These are phyloP conservation scores for Colletotrichum sidae DNA, from an alignment of 2,329 filamentous ascomycete species.

Conservation along the genomic window DNA sequence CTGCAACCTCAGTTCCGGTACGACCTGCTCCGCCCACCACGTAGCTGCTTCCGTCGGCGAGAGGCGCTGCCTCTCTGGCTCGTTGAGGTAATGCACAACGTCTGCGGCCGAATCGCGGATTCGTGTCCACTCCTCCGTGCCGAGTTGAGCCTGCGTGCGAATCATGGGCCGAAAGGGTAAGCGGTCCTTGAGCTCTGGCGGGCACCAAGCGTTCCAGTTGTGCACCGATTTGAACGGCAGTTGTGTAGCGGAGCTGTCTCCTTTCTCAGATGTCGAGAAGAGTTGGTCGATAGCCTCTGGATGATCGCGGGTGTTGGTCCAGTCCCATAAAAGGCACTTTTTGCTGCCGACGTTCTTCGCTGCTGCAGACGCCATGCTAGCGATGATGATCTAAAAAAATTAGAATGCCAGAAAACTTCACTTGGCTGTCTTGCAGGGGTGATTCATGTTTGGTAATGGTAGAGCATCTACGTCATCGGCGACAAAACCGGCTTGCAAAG, in stretches of 20 bases:
- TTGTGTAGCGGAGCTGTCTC: slow-evolving; percentile 5
- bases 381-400: neutral
- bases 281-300: slow-evolving; percentile 50
- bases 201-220: slow-evolving; percentile 57
- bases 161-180: slow-evolving; percentile 56
- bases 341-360: neutral
- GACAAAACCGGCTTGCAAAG: neutral
- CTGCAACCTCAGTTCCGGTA: slow-evolving; percentile 40
- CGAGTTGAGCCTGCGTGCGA: slow-evolving; percentile 49
- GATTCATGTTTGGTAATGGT: too few relatives aligned
- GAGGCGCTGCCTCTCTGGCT: slow-evolving; percentile 54
- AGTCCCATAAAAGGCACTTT: slow-evolving; percentile 58
- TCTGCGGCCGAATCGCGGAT: slow-evolving; percentile 41
- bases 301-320: slow-evolving; percentile 51
- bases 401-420: neutral
- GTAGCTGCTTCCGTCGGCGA: slow-evolving; percentile 49
- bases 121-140: slow-evolving; percentile 51
- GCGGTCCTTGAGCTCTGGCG: slow-evolving; percentile 48
- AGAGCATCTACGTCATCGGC: neutral
- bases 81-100: slow-evolving; percentile 59
- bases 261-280: slow-evolving; percentile 28
- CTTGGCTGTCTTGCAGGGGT: too few relatives aligned
- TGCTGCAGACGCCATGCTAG: neutral
- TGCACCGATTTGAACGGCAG: slow-evolving; percentile 49
- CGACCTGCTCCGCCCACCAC: slow-evolving; percentile 51